Evolutionary conservation across 2,329 filamentous ascomycete species (phyloP).

Genomic region (Pseudonectria foliicola): DNA sequence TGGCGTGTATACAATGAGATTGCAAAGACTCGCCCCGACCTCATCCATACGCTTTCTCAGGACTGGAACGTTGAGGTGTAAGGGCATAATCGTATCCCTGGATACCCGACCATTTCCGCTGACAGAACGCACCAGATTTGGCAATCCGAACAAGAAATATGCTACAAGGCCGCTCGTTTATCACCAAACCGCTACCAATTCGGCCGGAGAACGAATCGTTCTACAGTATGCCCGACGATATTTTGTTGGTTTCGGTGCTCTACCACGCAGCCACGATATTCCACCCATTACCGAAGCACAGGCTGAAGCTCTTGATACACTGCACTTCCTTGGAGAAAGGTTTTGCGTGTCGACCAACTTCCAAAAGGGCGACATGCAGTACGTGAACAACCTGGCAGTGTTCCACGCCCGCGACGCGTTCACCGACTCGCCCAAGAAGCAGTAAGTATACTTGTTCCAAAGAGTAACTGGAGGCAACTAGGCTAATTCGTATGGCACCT

Average conservation of each 20-base stretch:
- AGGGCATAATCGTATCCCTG: too few species aligned
- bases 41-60: conserved; percentile 47
- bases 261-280: conserved; percentile 44
- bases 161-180: conserved; percentile 45
- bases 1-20: conserved; percentile 57
- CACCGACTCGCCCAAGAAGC: conserved; percentile 31
- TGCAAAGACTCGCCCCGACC: conserved; percentile 47
- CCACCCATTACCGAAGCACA: conserved; percentile 48
- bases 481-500: not conserved
- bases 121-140: conserved; percentile 34
- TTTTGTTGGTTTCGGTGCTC: conserved; percentile 48
- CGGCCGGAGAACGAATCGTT: conserved; percentile 42
- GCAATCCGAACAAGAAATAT: conserved; percentile 37
- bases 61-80: conserved; percentile 39
- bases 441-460: conserved; percentile 24
- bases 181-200: conserved; percentile 40
- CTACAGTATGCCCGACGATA: conserved; percentile 52
- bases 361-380: conserved; percentile 45
- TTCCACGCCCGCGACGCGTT: conserved; percentile 46
- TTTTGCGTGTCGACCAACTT: conserved; percentile 37
- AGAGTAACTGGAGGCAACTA: not conserved
- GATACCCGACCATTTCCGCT: not conserved
- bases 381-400: conserved; percentile 46
- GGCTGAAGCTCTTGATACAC: conserved; percentile 42
- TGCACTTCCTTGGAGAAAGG: conserved; percentile 41